Base-by-base conservation (phyloP, 805 yeast genomes). In the Sungouiella blattae region DNA sequence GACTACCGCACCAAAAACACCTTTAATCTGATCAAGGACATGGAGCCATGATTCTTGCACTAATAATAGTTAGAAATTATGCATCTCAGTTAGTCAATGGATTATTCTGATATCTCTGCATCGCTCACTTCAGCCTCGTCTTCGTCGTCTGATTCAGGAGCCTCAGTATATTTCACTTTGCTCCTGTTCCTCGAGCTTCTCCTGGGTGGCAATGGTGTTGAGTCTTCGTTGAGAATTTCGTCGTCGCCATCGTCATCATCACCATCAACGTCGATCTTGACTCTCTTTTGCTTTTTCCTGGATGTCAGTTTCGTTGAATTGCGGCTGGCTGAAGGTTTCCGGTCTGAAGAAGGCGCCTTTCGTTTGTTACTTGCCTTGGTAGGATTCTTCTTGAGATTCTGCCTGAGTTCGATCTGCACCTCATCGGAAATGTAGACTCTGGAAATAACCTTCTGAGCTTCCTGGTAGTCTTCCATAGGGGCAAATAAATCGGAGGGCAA, bases 401-500 rank as follows among this genome's bases (percentile, higher is more conserved):
- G 45, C 5, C 47, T 41, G 35, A 81, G 52, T 26, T 60, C 62
- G 23, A 59, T 59, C 21, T 70, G 55, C 16, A 73, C 48, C 1
- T 51, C 50, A 11, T 77, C 80, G 1, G 78, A 70, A 24, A 86
- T 67, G 47, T 70, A 86, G 2, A 77, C 70, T 13, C 64, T 75
- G 3, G 77, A 66, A 0, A 80, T 71, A 14, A 79, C 63, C 11
- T 56, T 59, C 40, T 78, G 83, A 2, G 87, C 82, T 41, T 78
- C 82, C 11, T 66, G 60, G 2, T 74, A 53, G n/a, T 74, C 65
- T 6, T 66, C 63, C 68, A 83, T 77, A 1, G 84, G 77, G n/a
- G 68, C 62, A 57, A 73, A 87, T 6, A 85, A 53, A 51, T 87
- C 96, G n/a, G 69, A 59, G 0, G 91, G 81, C 13, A 87, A 56